Evolutionary conservation across 2,329 filamentous ascomycete species (phyloP), one percentile per base, ranked within the genome.

Genomic region (Davidsoniella eucalypti): DNA sequence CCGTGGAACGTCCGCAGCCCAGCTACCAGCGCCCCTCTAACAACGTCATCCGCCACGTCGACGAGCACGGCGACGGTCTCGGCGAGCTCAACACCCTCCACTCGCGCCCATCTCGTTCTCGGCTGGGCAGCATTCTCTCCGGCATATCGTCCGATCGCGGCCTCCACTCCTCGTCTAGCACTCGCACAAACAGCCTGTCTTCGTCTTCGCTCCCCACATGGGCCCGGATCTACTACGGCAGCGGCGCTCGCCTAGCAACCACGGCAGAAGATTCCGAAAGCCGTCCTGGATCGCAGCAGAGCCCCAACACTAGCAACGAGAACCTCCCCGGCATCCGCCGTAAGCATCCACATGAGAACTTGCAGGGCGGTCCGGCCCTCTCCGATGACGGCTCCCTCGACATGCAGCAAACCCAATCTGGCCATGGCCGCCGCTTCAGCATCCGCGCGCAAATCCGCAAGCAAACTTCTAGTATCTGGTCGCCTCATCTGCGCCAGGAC

Each of bases 191-290:
- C 55, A 75, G 70, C 56, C 58, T 74, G 37, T 69, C 60, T 42
- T 61, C 65, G 12, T 58, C 63, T 18, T 61, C 66, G 2, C 64
- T 78, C 40, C 75, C 75, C 10, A 59, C 67, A 7, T 79, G 75
- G 75, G 75, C 74, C 25, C 68, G 63, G 68, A 65, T 85, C 14
- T 87, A 87, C 63, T 87, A 87, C 61, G 76, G 78, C 36, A 78
- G 76, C 49, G 78, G 80, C 47, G 79, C 75, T 61, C 71, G 69
- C 54, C 62, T 82, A 44, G 66, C 68, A 36, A 61, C 65, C 7
- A 67, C 69, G 1, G 70, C 69, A 6, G 65, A 70, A 55, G 58
- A 64, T 50, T 73, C 72, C 1, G 67, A 72, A 25, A 67, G 72
- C 61, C 66, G 72, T 50, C 64, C 65, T 18, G 61, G 67, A 56